phyloP scores from a whole-genome alignment of 2,329 filamentous ascomycete genomes.

The Ceratocystis destructans region DNA sequence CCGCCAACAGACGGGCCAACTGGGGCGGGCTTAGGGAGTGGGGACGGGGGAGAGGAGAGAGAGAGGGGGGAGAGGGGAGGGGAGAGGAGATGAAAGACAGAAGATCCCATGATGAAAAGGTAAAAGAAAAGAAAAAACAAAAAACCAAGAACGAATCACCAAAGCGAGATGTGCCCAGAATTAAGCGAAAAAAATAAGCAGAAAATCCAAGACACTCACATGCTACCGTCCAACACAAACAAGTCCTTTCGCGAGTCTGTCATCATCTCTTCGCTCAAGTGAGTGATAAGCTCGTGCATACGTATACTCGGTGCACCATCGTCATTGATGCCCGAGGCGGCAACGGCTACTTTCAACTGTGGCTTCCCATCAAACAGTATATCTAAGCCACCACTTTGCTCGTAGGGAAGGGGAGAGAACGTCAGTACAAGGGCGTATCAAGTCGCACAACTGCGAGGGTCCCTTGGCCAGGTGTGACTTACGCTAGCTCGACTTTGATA shows the following conservation, averaged over 20 bases:
- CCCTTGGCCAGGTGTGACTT: slow-evolving; percentile 23
- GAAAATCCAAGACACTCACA: slow-evolving; percentile 47
- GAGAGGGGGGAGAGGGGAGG: too few relatives aligned
- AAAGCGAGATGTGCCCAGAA: too few relatives aligned
- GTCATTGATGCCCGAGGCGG: slow-evolving; percentile 44
- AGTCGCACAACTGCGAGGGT: neutral
- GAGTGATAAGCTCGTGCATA: slow-evolving; percentile 60
- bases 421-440: neutral
- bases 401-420: neutral
- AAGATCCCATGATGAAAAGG: too few relatives aligned
- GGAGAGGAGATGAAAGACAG: too few relatives aligned
- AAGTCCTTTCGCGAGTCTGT: slow-evolving; percentile 73
- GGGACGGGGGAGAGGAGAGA: too few relatives aligned
- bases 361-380: slow-evolving; percentile 80
- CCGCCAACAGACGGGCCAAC: neutral
- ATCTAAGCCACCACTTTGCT: slow-evolving; percentile 69
- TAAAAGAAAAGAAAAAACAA: too few relatives aligned
- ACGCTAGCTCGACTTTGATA: slow-evolving; percentile 60
- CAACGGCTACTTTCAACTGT: slow-evolving; percentile 56
- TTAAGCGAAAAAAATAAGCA: neutral
- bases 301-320: slow-evolving; percentile 34
- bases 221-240: slow-evolving; percentile 73
- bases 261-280: slow-evolving; percentile 74
- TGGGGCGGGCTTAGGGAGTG: neutral
- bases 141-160: too few relatives aligned